A percentile compares a stretch with the other conserved stretches of the same genome.
phyloP scores from a whole-genome alignment of 345 rosid genomes.

The Pseudoturritis turrita region DNA sequence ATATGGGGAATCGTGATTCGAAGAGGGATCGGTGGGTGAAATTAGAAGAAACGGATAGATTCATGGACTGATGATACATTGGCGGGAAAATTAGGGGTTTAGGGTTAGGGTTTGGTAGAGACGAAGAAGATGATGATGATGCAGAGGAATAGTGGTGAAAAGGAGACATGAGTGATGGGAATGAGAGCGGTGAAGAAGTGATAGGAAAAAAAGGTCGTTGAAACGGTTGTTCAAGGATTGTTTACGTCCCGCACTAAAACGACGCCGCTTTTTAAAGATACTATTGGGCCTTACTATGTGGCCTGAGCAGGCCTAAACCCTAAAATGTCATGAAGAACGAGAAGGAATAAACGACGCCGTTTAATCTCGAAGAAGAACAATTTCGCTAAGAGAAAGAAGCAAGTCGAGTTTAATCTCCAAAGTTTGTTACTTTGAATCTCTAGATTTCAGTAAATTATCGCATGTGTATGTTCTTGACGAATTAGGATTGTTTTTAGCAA shows the following conservation, averaged over 20 bases:
- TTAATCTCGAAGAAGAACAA: too few relatives aligned
- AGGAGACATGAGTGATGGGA: background rate
- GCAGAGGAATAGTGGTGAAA: background rate
- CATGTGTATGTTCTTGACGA: too few relatives aligned
- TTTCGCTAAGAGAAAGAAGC: too few relatives aligned
- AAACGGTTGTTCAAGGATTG: constrained; percentile 21
- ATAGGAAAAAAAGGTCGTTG: constrained; percentile 12
- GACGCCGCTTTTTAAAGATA: background rate
- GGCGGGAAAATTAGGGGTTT: constrained; percentile 33
- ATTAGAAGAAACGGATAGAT: constrained; percentile 37
- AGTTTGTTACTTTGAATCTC: too few relatives aligned
- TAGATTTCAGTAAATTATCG: too few relatives aligned
- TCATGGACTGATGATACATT: constrained; percentile 48
- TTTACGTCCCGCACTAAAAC: background rate
- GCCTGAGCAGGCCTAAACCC: background rate
- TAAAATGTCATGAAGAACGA: too few relatives aligned
- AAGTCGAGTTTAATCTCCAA: too few relatives aligned
- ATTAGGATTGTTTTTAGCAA: too few relatives aligned
- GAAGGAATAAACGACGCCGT: too few relatives aligned
- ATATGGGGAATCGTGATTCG: constrained; percentile 23
- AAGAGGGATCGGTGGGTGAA: constrained; percentile 33
- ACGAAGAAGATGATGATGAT: constrained; percentile 19
- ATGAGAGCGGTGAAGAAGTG: constrained; percentile 3
- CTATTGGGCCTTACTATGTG: background rate
- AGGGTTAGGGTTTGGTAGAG: constrained; percentile 17